Evolutionary conservation across 148 eudicot species (phyloP), one percentile per base, ranked within the genome.

Genomic region (Heliamphora exappendiculata): DNA sequence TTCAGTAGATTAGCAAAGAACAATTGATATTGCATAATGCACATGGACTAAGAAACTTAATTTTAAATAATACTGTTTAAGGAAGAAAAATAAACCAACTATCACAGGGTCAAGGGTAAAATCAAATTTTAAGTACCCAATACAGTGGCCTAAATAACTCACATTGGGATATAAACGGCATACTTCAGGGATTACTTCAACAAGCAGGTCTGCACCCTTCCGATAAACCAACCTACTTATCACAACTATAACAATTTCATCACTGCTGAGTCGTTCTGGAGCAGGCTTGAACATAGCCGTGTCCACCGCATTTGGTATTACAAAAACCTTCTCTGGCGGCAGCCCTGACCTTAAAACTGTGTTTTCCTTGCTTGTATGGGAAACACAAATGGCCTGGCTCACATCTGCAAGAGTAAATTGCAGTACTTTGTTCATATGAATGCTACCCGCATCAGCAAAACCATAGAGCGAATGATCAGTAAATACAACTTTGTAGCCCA

Each of bases 401-500:
- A 91, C 92, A 88, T 92, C 98, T 24, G 98, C 96, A 62, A 94
- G 86, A 74, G 96, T 91, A 75, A 95, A 95, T 59, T 95, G 98
- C 78, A 95, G 81, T 2, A 95, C 97, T 83, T 95, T 95, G 86
- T 95, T 95, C 98, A 95, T 95, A 80, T 95, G 98, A 66, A 95
- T 87, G 77, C 97, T 92, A 60, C 97, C 98, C 59, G 88, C 87
- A 86, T 95, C 98, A 66, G 96, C 87, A 91, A 95, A 95, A 60
- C 98, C 98, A 74, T 95, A 95, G 44, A 95, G 88, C n/a, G 98
- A 95, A 79, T 94, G 98, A 82, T 94, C 98, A 28, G 98, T 94
- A 80, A 94, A 94, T 54, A 94, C 90, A 75, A 92, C 98, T 84
- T 89, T 92, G 78, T 90, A 94, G 26, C 96, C 98, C 98, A 94